Percentiles rank a stretch among this genome's conserved stretches.
Conservation (phyloP, 768 basidiomycete genomes). For the Termitomyces sp. region DNA sequence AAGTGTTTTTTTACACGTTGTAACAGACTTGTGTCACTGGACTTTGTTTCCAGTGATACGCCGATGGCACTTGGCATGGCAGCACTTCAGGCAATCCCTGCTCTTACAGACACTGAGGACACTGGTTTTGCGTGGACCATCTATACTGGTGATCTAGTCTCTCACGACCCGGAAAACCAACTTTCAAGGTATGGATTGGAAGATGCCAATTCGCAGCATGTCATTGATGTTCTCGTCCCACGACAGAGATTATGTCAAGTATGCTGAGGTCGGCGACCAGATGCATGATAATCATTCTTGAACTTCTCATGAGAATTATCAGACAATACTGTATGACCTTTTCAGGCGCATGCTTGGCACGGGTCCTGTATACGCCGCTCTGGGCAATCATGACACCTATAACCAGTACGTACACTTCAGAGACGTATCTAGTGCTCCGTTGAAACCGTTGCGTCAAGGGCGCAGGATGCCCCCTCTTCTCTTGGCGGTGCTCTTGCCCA, state of each 20-base stretch:
- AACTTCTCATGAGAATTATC: not conserved
- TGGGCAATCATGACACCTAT: slow-evolving; percentile 77
- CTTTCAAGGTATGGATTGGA: slow-evolving; percentile 41
- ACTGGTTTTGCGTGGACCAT: slow-evolving; percentile 61
- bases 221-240: not conserved
- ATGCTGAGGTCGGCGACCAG: slow-evolving; percentile 45
- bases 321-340: slow-evolving; percentile 64
- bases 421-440: not conserved
- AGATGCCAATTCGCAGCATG: not conserved
- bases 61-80: slow-evolving; percentile 56
- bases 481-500: slow-evolving; percentile 46
- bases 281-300: not conserved
- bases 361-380: slow-evolving; percentile 68
- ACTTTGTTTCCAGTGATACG: slow-evolving; percentile 42
- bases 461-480: slow-evolving; percentile 55
- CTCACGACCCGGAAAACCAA: slow-evolving; percentile 65
- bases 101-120: slow-evolving; percentile 51
- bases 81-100: slow-evolving; percentile 62
- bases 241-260: slow-evolving; percentile 49
- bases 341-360: slow-evolving; percentile 55
- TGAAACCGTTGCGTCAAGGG: slow-evolving; percentile 25
- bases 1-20: not conserved
- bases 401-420: slow-evolving; percentile 41
- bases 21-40: not conserved
- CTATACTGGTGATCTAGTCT: slow-evolving; percentile 70